Percentiles rank a stretch among this genome's conserved stretches.
These are phyloP conservation scores for Abortiporus biennis DNA, from an alignment of 1,284 basidiomycete genomes.

Conservation along the genomic window DNA sequence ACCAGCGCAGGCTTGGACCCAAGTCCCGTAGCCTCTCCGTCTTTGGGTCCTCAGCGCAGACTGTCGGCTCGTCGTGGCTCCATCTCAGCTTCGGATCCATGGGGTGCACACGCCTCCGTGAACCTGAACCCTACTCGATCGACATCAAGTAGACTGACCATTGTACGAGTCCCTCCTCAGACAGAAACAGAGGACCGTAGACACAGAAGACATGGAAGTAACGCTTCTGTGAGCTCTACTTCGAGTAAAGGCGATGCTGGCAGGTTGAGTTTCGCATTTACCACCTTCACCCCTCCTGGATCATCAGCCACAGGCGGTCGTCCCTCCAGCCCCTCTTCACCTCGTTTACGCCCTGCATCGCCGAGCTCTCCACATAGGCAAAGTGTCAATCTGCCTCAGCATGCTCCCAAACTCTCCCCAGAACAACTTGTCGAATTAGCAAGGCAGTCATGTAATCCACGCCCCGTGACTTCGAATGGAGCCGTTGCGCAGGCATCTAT, in stretches of 20 bases:
- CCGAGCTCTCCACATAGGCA: constrained; percentile 20
- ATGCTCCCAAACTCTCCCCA: constrained; percentile 39
- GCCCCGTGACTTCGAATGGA: constrained; percentile 15
- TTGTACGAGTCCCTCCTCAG: constrained; percentile 51
- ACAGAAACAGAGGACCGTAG: constrained; percentile 21
- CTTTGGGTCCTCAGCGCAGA: constrained; percentile 27
- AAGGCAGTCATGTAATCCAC: constrained; percentile 48
- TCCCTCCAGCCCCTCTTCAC: constrained; percentile 22
- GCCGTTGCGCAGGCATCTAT: constrained; percentile 11
- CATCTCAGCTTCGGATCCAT: constrained; percentile 59
- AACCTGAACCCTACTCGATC: constrained; percentile 48
- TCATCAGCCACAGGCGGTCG: constrained; percentile 14
- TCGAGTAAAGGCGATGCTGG: constrained; percentile 21
- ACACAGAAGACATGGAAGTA: constrained; percentile 30
- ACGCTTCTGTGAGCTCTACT: constrained; percentile 24
- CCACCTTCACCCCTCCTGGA: constrained; percentile 40
- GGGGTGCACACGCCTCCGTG: constrained; percentile 42
- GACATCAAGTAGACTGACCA: constrained; percentile 62
- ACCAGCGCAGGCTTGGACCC: constrained; percentile 1
- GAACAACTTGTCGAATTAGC: constrained; percentile 67
- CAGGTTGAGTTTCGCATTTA: constrained; percentile 61
- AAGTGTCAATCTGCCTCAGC: constrained; percentile 18
- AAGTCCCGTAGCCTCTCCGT: constrained; percentile 15
- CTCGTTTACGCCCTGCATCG: constrained; percentile 21
- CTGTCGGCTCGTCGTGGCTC: constrained; percentile 60